Base-by-base conservation (phyloP, 139 green algal genomes). In the Haematococcus sp. region DNA sequence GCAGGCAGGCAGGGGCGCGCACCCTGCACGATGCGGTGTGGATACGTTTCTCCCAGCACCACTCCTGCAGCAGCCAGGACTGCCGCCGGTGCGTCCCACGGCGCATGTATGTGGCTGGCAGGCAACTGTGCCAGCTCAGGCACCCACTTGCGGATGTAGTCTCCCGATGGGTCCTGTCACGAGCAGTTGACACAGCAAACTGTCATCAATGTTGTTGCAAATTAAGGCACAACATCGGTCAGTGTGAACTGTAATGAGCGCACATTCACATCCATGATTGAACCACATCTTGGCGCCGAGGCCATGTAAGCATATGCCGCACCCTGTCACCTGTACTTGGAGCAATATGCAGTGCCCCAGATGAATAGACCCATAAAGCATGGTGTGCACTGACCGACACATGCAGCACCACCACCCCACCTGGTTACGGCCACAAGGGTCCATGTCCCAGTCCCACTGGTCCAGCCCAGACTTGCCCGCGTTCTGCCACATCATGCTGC, bases 401-500 rank as follows among this genome's bases (percentile, higher is more conserved):
- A 16, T 19, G 51, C 20, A 30, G 13, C 23, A 40, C 51, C n/a
- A 20, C 7, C 4, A 5, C 3, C 59, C 5, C 51, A 81, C 74
- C 74, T 84, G 74, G 2, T 32, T 60, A 13, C 84, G 87, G 77
- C 74, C 79, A 22, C 63, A 81, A 1, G 84, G 87, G 51, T 74
- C 54, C 63, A 92, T 46, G 0, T 77, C 82, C 72, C 88, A 92
- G 56, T 90, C 85, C 88, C 88, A 92, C 72, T 90, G 88, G 66
- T 90, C 85, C 31, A 87, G 73, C 11, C 84, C 84, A 13, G 54
- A 69, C 55, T 85, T 85, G 73, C 84, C 84, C 0, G 79, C 85
- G 64, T 93, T 93, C 65, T 91, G 84, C 83, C 88, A 92, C 89
- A 94, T 94, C 84, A 92, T 91, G 34, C 43, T 63, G 61, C 61